Evolutionary conservation across 2,329 filamentous ascomycete genomes (phyloP).

Genomic region (Colletotrichum cordylinicola): DNA sequence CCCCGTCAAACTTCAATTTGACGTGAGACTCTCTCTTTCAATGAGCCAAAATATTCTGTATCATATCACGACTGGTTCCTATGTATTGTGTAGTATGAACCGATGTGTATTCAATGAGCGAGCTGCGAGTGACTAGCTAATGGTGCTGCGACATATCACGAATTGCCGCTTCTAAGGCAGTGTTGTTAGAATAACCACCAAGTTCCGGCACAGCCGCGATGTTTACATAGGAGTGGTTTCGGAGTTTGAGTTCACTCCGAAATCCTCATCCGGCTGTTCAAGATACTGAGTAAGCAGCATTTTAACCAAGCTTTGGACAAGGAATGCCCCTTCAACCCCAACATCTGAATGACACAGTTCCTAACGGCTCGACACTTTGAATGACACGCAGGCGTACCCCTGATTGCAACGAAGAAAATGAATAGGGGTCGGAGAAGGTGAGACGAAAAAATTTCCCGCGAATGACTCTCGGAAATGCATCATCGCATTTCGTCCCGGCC

Average conservation of each 20-base stretch:
- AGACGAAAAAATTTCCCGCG: constrained; percentile 2
- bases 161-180: too few species aligned
- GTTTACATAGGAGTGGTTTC: neutral
- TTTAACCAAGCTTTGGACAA: neutral
- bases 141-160: too few species aligned
- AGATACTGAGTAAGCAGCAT: constrained; percentile 12
- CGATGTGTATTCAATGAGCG: neutral
- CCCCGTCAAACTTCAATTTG: too few species aligned
- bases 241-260: neutral
- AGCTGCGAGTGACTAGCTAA: neutral
- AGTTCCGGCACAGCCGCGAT: neutral
- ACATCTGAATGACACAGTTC: constrained; percentile 7
- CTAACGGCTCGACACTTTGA: neutral
- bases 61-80: neutral
- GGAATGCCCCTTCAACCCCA: constrained; percentile 4
- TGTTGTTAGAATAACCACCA: neutral
- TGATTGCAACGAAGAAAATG: neutral
- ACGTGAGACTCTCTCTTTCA: too few species aligned
- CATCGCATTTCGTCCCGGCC: neutral
- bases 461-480: constrained; percentile 7
- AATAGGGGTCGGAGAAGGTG: constrained; percentile 13
- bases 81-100: neutral
- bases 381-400: constrained; percentile 18
- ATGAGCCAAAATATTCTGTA: rapidly evolving
- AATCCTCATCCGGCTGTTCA: neutral